These are phyloP conservation scores for Pezicula neosporulosa DNA, from an alignment of 2,329 filamentous ascomycete genomes.

Conservation along the genomic window DNA sequence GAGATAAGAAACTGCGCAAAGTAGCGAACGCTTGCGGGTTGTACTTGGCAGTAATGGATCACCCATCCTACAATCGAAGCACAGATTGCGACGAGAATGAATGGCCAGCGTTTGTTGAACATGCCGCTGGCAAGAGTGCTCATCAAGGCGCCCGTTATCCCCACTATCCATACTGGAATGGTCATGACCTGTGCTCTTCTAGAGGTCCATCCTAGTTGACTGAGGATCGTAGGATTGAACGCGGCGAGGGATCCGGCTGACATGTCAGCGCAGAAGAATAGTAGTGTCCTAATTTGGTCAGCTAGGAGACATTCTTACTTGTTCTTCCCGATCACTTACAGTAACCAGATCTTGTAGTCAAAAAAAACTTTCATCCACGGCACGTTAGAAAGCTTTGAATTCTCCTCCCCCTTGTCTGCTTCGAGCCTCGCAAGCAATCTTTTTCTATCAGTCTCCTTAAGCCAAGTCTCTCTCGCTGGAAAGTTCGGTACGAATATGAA, in stretches of 20 bases:
- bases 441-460: constrained; percentile 3
- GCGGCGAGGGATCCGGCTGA: constrained; percentile 30
- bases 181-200: constrained; percentile 31
- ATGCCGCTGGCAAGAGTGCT: constrained; percentile 27
- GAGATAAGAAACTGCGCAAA: constrained; percentile 32
- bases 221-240: constrained; percentile 33
- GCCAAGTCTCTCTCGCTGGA: constrained; percentile 4
- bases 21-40: constrained; percentile 25
- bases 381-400: constrained; percentile 1
- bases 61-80: constrained; percentile 30
- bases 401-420: constrained; percentile 9
- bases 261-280: constrained; percentile 31
- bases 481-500: constrained; percentile 8
- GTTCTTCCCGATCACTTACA: constrained; percentile 6
- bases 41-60: neutral
- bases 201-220: constrained; percentile 28
- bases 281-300: constrained; percentile 3
- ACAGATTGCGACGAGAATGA: constrained; percentile 31
- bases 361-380: constrained; percentile 8
- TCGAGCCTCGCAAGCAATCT: constrained; percentile 9
- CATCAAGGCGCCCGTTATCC: constrained; percentile 24
- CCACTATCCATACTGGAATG: constrained; percentile 32
- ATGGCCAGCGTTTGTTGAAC: constrained; percentile 30
- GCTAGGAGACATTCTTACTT: neutral
- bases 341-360: constrained; percentile 24